Base-by-base conservation (phyloP, 140 eudicot species). In the Oenanthe javanica region DNA sequence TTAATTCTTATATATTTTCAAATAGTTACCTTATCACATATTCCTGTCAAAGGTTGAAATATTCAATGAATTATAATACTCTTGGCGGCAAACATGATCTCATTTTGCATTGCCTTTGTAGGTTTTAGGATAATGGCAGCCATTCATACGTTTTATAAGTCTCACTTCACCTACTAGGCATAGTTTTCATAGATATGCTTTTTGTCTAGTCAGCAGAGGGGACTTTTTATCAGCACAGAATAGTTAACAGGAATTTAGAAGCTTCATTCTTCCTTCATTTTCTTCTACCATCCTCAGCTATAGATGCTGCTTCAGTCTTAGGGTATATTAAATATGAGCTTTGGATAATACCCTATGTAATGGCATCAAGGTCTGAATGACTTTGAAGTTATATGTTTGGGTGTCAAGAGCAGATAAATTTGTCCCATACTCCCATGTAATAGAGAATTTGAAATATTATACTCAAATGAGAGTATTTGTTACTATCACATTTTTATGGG, bases 1-100 rank as follows among this genome's bases (percentile, higher is more conserved):
- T 14, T 52, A 21, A 52, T 52, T 52, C 59, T 14, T 52, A 15
- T 52, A 52, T 52, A 52, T 52, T 52, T 12, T 14, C n/a, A n/a
- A 52, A 15, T 52, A 52, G 59, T 52, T 52, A 21, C 16, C 59
- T 52, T 52, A 15, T 52, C 6, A 52, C 21, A 52, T 52, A 14
- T 52, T 52, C 19, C 59, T 52, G 1, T 16, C 4, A 52, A 52
- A 52, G 59, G n/a, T 21, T 31, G 89, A 72, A 79, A 85, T 88
- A 27, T 77, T 84, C 25, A 74, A 81, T 74, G 84, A 67, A n/a
- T n/a, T n/a, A n/a, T n/a, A n/a, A n/a, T n/a, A n/a, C n/a, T n/a
- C n/a, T n/a, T n/a, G n/a, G n/a, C n/a, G n/a, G n/a, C n/a, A n/a
- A n/a, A n/a, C n/a, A n/a, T n/a, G n/a, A n/a, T n/a, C n/a, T n/a